Base-by-base conservation (phyloP, 202 grass and related monocot genomes). In the Brachypodium distachyon region DNA sequence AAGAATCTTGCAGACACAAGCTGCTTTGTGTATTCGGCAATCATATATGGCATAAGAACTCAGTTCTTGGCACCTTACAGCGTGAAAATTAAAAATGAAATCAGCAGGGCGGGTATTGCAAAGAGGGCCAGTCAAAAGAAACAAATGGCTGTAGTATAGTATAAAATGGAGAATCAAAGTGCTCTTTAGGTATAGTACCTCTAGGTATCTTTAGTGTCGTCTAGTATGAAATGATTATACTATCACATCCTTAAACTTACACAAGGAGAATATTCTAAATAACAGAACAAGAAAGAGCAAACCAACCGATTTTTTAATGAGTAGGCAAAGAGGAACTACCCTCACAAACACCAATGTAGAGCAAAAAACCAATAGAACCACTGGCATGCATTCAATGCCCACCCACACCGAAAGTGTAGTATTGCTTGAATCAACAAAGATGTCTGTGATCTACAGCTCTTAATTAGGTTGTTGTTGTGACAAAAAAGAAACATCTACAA, bases 151-250 rank as follows among this genome's bases (percentile, higher is more conserved):
- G 55, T 33, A 9, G 61, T 43, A n/a, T n/a, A 71, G 43, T 34
- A 51, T 80, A 81, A 42, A 69, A 69, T n/a, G n/a, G 4, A 26
- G 41, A 27, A 61, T 29, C 13, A 11, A 61, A n/a, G 44, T 86
- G 64, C 16, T 71, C 22, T 77, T 33, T 87, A 87, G 84, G 42
- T 49, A 69, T 17, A 21, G 71, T 70, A 54, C 58, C 80, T 78
- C 12, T n/a, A 3, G 16, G 23, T 53, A 69, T 37, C 61, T 51
- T 67, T 37, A 38, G 9, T 42, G 55, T 31, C 46, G 68, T 78
- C 29, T 67, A 42, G 33, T 25, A 68, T 0, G 42, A 42, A 51
- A 42, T 76, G 44, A 23, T 68, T 25, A 73, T 11, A 76, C 7
- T 41, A 14, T n/a, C 17, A 11, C 42, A 87, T 79, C 61, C 61